A percentile compares a stretch with the other conserved stretches of the same genome.
Conservation (phyloP, 176 grass and related monocot genomes). For the Oryza nivara region DNA sequence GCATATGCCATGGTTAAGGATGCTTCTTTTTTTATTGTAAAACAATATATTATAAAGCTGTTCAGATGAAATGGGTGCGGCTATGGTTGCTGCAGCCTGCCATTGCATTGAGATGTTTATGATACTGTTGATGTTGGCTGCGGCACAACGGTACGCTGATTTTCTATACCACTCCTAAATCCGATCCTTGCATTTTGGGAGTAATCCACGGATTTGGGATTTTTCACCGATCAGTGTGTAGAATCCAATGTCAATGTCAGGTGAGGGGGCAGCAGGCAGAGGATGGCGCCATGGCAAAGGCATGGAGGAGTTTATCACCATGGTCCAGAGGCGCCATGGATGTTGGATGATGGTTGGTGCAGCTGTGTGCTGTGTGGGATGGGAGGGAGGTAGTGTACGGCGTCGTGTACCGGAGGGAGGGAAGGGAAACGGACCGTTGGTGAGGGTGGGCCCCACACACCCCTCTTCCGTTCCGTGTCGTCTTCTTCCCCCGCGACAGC, state of each 20-base stretch:
- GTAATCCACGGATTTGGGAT: too few relatives aligned
- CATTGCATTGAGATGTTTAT: too few relatives aligned
- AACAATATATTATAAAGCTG: too few relatives aligned
- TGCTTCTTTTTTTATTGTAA: too few relatives aligned
- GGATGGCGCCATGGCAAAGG: not conserved
- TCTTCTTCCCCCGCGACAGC: conserved; percentile 52
- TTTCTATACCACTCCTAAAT: too few relatives aligned
- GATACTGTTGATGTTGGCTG: too few relatives aligned
- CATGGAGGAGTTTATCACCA: not conserved
- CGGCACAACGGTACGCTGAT: too few relatives aligned
- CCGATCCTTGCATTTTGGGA: too few relatives aligned
- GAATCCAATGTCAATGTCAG: not conserved
- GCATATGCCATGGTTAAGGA: too few relatives aligned
- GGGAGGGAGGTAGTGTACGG: not conserved
- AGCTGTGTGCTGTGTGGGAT: not conserved
- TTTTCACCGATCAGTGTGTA: not conserved
- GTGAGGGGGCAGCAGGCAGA: not conserved
- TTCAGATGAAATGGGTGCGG: too few relatives aligned
- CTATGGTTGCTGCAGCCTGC: too few relatives aligned
- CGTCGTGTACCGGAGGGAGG: conserved; percentile 38
- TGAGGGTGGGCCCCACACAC: not conserved
- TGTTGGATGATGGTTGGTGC: not conserved
- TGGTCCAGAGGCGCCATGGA: not conserved
- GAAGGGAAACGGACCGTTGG: conserved; percentile 39
- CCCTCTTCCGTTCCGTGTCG: conserved; percentile 42